Evolutionary conservation across 2,329 filamentous ascomycete genomes (phyloP).

Genomic region (Ramularia endophylla): DNA sequence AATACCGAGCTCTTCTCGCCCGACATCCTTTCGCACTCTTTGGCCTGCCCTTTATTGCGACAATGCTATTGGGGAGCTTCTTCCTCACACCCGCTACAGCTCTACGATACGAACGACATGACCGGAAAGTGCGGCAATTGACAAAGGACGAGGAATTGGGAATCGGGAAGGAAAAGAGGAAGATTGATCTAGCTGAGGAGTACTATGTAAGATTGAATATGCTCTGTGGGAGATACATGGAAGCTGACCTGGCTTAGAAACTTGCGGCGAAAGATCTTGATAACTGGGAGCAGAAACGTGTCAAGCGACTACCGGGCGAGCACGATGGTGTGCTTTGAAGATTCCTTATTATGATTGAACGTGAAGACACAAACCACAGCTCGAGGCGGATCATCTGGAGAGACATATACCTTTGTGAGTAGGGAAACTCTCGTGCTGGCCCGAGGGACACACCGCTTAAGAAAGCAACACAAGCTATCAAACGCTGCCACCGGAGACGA

Average conservation of each 20-base stretch:
- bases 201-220: slow-evolving; percentile 86
- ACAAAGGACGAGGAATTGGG: slow-evolving; percentile 81
- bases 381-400: too few relatives aligned
- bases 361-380: not conserved
- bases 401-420: too few relatives aligned
- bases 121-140: slow-evolving; percentile 80
- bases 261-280: slow-evolving; percentile 86
- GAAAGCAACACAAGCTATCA: too few relatives aligned
- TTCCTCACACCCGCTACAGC: slow-evolving; percentile 92
- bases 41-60: slow-evolving; percentile 82
- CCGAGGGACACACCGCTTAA: too few relatives aligned
- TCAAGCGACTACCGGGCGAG: slow-evolving; percentile 84
- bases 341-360: not conserved
- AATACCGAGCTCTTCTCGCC: slow-evolving; percentile 69
- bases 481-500: too few relatives aligned
- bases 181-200: slow-evolving; percentile 75
- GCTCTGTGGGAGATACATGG: too few relatives aligned
- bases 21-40: slow-evolving; percentile 87
- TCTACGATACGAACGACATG: slow-evolving; percentile 86
- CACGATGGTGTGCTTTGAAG: slow-evolving; percentile 70
- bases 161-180: slow-evolving; percentile 63
- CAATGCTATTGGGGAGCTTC: slow-evolving; percentile 90
- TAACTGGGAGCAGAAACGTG: slow-evolving; percentile 93
- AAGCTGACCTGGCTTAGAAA: slow-evolving; percentile 49
- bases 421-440: too few relatives aligned